Percentiles rank a stretch among this genome's conserved stretches.
Evolutionary conservation across 495 filamentous ascomycete genomes (phyloP).

Genomic region (Trichoderma virens): DNA sequence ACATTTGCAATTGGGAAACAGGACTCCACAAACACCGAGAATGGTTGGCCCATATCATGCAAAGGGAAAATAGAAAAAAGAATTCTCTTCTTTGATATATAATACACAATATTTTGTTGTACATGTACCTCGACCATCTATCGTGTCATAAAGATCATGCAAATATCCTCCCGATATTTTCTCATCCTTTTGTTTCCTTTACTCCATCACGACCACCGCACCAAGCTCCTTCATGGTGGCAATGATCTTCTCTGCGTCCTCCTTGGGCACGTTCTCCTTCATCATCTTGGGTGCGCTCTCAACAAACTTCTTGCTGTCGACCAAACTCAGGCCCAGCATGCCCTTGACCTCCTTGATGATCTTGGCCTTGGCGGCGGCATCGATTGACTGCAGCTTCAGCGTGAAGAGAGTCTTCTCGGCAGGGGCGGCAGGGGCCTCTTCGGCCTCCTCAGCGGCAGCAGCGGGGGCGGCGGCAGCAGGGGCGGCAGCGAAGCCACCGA

Average conservation of each 20-base stretch:
- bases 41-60: neutral
- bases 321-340: constrained; percentile 87
- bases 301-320: constrained; percentile 99
- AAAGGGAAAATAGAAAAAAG: neutral
- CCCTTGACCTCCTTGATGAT: constrained; percentile 99
- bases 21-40: neutral
- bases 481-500: constrained; percentile 72
- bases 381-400: constrained; percentile 83
- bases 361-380: constrained; percentile 86
- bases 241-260: constrained; percentile 97
- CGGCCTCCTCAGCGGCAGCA: constrained; percentile 59
- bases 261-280: constrained; percentile 97
- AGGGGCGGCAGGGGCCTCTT: constrained; percentile 78
- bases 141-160: constrained; percentile 18
- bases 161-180: constrained; percentile 10
- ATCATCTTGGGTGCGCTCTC: constrained; percentile 94
- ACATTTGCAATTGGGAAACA: neutral
- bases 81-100: constrained; percentile 8
- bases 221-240: constrained; percentile 88
- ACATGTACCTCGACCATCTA: constrained; percentile 10
- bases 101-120: constrained; percentile 9
- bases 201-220: constrained; percentile 84
- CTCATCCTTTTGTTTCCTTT: constrained; percentile 23
- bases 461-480: constrained; percentile 43
- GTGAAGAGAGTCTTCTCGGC: constrained; percentile 97